Evolutionary conservation across 768 basidiomycete species (phyloP), one percentile per base, ranked within the genome.

Genomic region (Suillus tomentosus): DNA sequence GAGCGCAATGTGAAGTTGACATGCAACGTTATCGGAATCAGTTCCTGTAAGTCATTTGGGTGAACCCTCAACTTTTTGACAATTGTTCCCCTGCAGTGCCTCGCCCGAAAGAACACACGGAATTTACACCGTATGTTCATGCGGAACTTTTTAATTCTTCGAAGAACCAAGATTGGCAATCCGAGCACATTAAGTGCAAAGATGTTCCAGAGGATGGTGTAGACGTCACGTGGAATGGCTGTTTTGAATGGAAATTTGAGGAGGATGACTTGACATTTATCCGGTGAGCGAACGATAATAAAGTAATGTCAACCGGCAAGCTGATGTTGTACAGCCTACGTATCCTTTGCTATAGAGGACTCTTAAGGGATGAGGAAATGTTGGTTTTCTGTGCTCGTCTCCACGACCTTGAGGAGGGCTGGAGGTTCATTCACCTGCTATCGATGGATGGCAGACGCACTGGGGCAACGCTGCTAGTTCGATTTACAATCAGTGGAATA

Each of bases 371-470:
- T 68, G 79, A 82, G 62, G 71, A 74, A 53, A 66, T 87, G n/a
- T 82, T 78, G 3, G 75, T 81, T 7, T 87, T 87, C 69, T 85
- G 85, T 70, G 83, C 81, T n/a, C 78, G 81, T 13, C 66, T 88
- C 39, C 77, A 76, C 36, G 73, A 82, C 62, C 67, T 87, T 31
- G 73, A 81, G 50, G 72, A 76, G 64, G 84, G 81, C 34, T 85
- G 81, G 83, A 77, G 80, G 22, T 66, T 86, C 37, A 71, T 85
- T 37, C 77, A 82, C 45, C 76, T 88, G 74, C 69, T 88, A 61
- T 78, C 84, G 67, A 76, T 72, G 76, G 76, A 78, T 36, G 86
- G 87, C 13, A 86, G 85, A 61, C 61, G 73, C 61, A 70, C 64
- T 10, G 71, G 69, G 19, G 74, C 73, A 48, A 71, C 73, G 24